These are phyloP conservation scores for Diaporthe vaccinii DNA, from an alignment of 2,329 filamentous ascomycete species.

Conservation along the genomic window DNA sequence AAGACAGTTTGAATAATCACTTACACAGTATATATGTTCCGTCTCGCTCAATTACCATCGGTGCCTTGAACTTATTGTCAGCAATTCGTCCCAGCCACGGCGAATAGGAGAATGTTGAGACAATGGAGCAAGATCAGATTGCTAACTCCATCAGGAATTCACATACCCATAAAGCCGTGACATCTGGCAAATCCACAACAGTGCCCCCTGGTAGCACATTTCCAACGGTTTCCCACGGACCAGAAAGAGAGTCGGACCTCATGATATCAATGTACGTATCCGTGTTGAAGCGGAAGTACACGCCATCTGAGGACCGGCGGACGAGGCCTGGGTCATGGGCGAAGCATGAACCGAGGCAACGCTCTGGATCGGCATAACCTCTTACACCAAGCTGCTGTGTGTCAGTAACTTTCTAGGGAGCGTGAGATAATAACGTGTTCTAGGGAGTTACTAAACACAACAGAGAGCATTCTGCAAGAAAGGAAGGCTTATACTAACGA, in stretches of 20 bases:
- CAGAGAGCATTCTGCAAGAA: background rate
- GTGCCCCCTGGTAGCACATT: conserved; percentile 37
- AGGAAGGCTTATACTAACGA: background rate
- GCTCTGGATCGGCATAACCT: conserved; percentile 48
- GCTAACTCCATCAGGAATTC: background rate
- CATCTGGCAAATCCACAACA: conserved; percentile 25
- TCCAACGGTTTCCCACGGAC: conserved; percentile 37
- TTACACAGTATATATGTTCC: conserved; percentile 70
- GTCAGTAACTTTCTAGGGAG: background rate
- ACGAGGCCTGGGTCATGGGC: conserved; percentile 39
- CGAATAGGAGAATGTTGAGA: background rate
- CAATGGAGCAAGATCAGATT: too few relatives aligned
- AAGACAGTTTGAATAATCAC: background rate
- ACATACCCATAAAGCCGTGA: conserved; percentile 36
- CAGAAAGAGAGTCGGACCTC: conserved; percentile 24
- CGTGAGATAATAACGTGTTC: background rate
- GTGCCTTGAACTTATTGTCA: conserved; percentile 61
- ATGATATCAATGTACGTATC: conserved; percentile 55
- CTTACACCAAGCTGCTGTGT: background rate
- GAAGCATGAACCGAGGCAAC: conserved; percentile 51
- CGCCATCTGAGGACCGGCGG: conserved; percentile 38
- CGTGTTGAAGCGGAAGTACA: conserved; percentile 53
- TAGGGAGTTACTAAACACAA: too few relatives aligned
- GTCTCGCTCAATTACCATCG: conserved; percentile 71
- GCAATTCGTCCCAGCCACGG: background rate